Percentiles rank a stretch among this genome's conserved stretches.
These are phyloP conservation scores for Hyphodiscus hymeniophilus DNA, from an alignment of 495 filamentous ascomycete species.

Conservation along the genomic window DNA sequence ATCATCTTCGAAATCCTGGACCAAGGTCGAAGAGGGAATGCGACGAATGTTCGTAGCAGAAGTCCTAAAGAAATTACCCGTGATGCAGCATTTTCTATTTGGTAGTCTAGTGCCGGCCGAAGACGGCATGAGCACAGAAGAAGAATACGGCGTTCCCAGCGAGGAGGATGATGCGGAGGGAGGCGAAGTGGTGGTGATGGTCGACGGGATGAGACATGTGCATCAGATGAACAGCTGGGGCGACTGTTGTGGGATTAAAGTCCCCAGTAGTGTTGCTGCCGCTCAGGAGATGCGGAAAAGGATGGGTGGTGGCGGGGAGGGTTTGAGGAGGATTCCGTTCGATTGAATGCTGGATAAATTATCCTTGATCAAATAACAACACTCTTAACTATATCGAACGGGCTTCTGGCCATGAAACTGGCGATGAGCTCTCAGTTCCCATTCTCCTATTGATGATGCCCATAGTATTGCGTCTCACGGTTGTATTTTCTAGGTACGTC, in stretches of 20 bases:
- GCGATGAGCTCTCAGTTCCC: too few relatives aligned
- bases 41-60: slow-evolving; percentile 91
- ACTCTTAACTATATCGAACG: too few relatives aligned
- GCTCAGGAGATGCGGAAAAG: slow-evolving; percentile 78
- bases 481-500: too few relatives aligned
- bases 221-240: slow-evolving; percentile 70
- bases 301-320: slow-evolving; percentile 42
- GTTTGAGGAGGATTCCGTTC: slow-evolving; percentile 82
- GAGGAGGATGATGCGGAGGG: slow-evolving; percentile 43
- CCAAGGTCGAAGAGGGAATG: slow-evolving; percentile 91
- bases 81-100: slow-evolving; percentile 98
- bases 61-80: slow-evolving; percentile 86
- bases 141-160: slow-evolving; percentile 32
- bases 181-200: slow-evolving; percentile 49
- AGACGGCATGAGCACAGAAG: slow-evolving; percentile 68
- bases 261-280: slow-evolving; percentile 86
- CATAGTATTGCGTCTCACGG: too few relatives aligned
- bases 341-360: slow-evolving; percentile 42
- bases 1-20: slow-evolving; percentile 82
- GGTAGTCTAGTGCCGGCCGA: slow-evolving; percentile 71
- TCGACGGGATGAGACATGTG: slow-evolving; percentile 59
- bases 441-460: too few relatives aligned
- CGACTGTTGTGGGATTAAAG: slow-evolving; percentile 98
- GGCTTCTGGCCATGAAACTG: too few relatives aligned
- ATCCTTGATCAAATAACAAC: not conserved